These are phyloP conservation scores for Coemansia sp. DNA, from an alignment of 192 early-diverging fungal species.

Conservation along the genomic window DNA sequence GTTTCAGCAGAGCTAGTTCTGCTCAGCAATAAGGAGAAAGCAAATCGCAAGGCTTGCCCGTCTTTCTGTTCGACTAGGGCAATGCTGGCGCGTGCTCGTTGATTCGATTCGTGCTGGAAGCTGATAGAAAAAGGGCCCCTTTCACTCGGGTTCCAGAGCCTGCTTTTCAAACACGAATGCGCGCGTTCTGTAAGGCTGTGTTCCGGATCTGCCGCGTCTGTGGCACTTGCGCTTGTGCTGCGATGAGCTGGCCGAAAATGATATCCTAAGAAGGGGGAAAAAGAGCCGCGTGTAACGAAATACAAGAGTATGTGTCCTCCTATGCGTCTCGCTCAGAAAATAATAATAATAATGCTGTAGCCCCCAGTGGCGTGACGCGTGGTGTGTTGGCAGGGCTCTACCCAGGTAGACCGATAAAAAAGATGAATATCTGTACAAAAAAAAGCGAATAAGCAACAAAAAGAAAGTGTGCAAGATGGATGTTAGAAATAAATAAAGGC, in stretches of 20 bases:
- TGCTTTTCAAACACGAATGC: neutral
- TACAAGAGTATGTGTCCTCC: neutral
- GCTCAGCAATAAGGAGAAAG: neutral
- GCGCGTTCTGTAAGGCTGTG: neutral
- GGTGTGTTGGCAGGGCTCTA: neutral
- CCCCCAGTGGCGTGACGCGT: neutral
- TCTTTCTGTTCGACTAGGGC: neutral
- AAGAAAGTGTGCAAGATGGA: neutral
- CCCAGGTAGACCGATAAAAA: neutral
- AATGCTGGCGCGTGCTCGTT: neutral
- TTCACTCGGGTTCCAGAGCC: neutral
- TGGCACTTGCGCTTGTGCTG: neutral
- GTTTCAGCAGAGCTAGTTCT: conserved; percentile 7
- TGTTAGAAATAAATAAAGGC: conserved; percentile 1
- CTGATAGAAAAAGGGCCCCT: neutral
- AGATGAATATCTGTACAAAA: neutral
- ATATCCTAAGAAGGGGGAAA: neutral
- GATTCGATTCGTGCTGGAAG: neutral
- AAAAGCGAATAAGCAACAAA: neutral
- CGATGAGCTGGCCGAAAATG: neutral
- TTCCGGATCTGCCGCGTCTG: neutral
- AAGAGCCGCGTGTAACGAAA: neutral
- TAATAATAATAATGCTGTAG: neutral
- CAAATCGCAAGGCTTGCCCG: neutral
- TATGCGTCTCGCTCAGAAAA: neutral